A percentile compares a stretch with the other conserved stretches of the same genome.
Evolutionary conservation across 495 filamentous ascomycete species (phyloP).

Genomic region (Aspergillus indologenus): DNA sequence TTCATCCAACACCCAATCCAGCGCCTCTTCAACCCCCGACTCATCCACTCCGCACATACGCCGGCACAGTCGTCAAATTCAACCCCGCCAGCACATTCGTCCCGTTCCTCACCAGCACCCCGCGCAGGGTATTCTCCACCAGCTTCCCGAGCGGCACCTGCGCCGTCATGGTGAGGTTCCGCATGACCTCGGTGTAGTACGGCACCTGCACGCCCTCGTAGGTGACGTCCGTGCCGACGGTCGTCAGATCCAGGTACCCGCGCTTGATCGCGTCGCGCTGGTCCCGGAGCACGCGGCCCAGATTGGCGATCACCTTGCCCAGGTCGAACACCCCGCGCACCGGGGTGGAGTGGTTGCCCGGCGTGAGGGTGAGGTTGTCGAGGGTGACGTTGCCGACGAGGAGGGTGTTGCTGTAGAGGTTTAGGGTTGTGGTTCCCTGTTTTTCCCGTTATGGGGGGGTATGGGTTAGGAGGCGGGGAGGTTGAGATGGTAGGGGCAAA

Average conservation of each 20-base stretch:
- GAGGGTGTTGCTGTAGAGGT: slow-evolving; percentile 33
- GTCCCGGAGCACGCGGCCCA: slow-evolving; percentile 25
- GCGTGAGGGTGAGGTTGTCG: slow-evolving; percentile 53
- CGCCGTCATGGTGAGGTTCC: slow-evolving; percentile 31
- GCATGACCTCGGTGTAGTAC: slow-evolving; percentile 43
- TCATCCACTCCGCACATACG: not conserved
- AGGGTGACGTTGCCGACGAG: slow-evolving; percentile 54
- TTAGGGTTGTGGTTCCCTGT: slow-evolving; percentile 31
- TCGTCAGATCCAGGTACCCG: slow-evolving; percentile 34
- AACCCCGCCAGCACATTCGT: slow-evolving; percentile 13
- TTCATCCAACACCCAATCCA: not conserved
- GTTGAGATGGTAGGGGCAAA: not conserved
- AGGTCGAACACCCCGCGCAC: slow-evolving; percentile 44
- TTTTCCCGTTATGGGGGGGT: slow-evolving; percentile 10
- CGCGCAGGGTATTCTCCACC: slow-evolving; percentile 35
- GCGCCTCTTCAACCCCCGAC: not conserved
- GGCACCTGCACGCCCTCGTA: slow-evolving; percentile 36
- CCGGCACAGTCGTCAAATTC: not conserved
- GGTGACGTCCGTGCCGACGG: slow-evolving; percentile 28
- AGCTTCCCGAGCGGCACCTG: slow-evolving; percentile 27
- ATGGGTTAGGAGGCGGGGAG: not conserved
- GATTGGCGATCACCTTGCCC: slow-evolving; percentile 26
- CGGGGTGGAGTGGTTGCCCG: slow-evolving; percentile 56
- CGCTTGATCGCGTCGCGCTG: slow-evolving; percentile 29
- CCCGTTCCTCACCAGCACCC: slow-evolving; percentile 16